Conservation (phyloP, 768 basidiomycete genomes). For the Psilocybe tampanensis region DNA sequence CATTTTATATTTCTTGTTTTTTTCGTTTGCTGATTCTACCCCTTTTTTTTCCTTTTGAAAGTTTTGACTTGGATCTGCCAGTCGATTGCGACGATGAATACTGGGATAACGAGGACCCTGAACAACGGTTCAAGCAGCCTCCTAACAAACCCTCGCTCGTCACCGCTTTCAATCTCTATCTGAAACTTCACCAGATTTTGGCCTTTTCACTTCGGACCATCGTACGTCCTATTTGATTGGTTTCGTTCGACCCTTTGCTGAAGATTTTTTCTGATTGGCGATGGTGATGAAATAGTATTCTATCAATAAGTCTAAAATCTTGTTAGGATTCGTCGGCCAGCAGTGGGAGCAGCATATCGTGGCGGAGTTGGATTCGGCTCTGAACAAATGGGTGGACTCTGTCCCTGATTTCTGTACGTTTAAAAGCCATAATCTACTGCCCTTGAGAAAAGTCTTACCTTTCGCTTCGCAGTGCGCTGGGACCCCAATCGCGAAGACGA, state of each 20-base stretch:
- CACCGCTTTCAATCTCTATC: conserved; percentile 53
- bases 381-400: conserved; percentile 73
- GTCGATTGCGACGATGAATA: conserved; percentile 74
- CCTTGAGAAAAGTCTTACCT: neutral
- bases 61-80: conserved; percentile 75
- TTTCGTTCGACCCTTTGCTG: neutral
- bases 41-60: conserved; percentile 31
- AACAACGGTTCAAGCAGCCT: conserved; percentile 71
- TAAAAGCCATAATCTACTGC: neutral
- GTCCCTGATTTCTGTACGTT: conserved; percentile 60
- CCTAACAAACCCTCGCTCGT: conserved; percentile 57
- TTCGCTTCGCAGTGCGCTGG: conserved; percentile 45
- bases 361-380: conserved; percentile 67
- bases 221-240: conserved; percentile 41
- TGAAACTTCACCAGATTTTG: conserved; percentile 66
- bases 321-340: conserved; percentile 61
- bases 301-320: conserved; percentile 73
- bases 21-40: neutral
- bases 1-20: neutral
- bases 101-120: conserved; percentile 65
- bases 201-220: conserved; percentile 67
- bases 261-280: neutral
- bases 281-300: conserved; percentile 58
- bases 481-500: conserved; percentile 48
- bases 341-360: conserved; percentile 74